Conservation (phyloP, 2,329 filamentous ascomycete species). For the Dactylonectria macrodidyma region DNA sequence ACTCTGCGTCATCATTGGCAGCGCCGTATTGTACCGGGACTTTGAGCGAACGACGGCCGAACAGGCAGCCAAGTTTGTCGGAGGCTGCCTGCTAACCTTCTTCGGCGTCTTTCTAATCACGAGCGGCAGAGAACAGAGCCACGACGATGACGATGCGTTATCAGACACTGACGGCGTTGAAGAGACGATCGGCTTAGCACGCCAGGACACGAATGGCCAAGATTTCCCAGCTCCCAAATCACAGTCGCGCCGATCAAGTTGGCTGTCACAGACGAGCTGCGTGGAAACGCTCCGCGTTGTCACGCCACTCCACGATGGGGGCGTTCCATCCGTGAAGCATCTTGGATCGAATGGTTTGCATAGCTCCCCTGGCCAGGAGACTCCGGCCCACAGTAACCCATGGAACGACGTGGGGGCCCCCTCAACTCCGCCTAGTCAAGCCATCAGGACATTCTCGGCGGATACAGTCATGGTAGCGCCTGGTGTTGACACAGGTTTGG, state of each 20-base stretch:
- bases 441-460: constrained; percentile 55
- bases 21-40: constrained; percentile 92
- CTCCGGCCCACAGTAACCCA: constrained; percentile 60
- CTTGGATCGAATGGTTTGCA: constrained; percentile 51
- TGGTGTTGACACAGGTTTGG: constrained; percentile 18
- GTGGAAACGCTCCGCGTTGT: constrained; percentile 55
- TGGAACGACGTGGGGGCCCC: constrained; percentile 58
- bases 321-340: constrained; percentile 54
- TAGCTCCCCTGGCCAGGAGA: constrained; percentile 52
- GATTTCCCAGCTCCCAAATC: constrained; percentile 44
- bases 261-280: constrained; percentile 63
- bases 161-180: constrained; percentile 73
- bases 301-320: constrained; percentile 54
- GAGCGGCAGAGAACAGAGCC: constrained; percentile 77
- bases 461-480: constrained; percentile 50
- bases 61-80: constrained; percentile 87
- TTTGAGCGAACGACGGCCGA: constrained; percentile 86
- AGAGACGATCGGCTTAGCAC: constrained; percentile 72
- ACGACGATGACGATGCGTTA: constrained; percentile 68
- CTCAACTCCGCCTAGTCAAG: constrained; percentile 51
- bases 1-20: constrained; percentile 93
- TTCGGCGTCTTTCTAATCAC: constrained; percentile 98
- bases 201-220: constrained; percentile 60
- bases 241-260: constrained; percentile 65
- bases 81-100: constrained; percentile 93